Base-by-base conservation (phyloP, 192 early-diverging fungal species). In the Haplosporangium gracile region DNA sequence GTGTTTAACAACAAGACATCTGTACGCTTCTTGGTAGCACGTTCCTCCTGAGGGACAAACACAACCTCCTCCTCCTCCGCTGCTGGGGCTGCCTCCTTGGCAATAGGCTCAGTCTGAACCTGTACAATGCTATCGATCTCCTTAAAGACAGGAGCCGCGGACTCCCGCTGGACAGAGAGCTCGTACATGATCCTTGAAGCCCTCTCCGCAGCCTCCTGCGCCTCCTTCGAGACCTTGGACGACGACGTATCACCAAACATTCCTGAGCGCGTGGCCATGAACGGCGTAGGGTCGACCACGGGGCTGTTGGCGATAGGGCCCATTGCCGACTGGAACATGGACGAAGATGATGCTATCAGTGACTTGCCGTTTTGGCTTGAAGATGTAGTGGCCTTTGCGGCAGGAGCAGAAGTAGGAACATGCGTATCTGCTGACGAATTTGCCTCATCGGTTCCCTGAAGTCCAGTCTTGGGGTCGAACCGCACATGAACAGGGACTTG, bases 381-480 rank as follows among this genome's bases (percentile, higher is more conserved):
- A 9, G n/a, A 24, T 65, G 60, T 60, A 26, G 29, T 47, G 36
- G 82, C 70, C 70, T 76, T 81, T 15, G 53, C 47, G 20, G 75
- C 39, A 11, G 74, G 73, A 34, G 80, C 42, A 24, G 77, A 55
- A 20, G 65, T 39, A 26, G 72, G 22, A 4, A 73, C 49, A 3
- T 3, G 49, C 15, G 49, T 16, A 55, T 63, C 60, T n/a, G 18
- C 11, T 75, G 26, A 38, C 18, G 69, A 22, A 4, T 43, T 74
- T 16, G 2, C 53, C 51, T 80, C 78, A 5, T 77, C 75, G 18
- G 79, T 81, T 68, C 57, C 69, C n/a, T 86, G 84, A 7, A 86
- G 75, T 63, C 84, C 84, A n/a, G 84, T 86, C 63, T 71, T 75
- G 18, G 84, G 79, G 53, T 86, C 79, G 36, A 86, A 86, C 4